Conservation (phyloP, 2,329 filamentous ascomycete genomes). For the Leptographium galeiforme region DNA sequence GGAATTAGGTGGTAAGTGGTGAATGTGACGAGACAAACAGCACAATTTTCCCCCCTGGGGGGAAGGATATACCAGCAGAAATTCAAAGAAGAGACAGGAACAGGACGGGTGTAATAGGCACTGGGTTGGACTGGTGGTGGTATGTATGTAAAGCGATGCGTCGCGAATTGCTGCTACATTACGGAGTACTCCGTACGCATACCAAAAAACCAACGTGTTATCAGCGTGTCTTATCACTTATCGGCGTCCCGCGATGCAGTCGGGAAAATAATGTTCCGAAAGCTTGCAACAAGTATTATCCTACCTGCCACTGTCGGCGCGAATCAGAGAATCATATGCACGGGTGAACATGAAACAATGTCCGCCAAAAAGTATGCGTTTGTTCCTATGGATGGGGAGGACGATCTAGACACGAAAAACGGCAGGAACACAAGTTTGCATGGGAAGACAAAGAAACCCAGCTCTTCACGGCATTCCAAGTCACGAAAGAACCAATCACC, state of each 20-base stretch:
- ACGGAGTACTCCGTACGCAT: no score
- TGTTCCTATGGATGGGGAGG: slow-evolving; percentile 52
- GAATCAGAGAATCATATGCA: no score
- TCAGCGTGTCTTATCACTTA: not conserved
- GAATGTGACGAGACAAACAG: no score
- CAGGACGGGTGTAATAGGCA: no score
- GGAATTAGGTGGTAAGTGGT: no score
- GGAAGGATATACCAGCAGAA: no score
- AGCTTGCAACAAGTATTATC: not conserved
- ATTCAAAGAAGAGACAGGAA: no score
- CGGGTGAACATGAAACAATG: slow-evolving; percentile 9
- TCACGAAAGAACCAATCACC: slow-evolving; percentile 15
- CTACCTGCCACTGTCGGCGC: no score
- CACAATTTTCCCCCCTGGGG: no score
- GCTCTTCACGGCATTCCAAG: slow-evolving; percentile 14
- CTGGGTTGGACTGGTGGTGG: no score
- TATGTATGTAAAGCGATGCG: not conserved
- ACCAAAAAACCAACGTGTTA: slow-evolving; percentile 14
- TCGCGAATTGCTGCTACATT: not conserved
- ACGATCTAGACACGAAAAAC: slow-evolving; percentile 32
- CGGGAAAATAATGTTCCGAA: slow-evolving; percentile 3
- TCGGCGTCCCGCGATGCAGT: not conserved
- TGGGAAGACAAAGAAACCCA: slow-evolving; percentile 27
- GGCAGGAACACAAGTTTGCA: slow-evolving; percentile 32
- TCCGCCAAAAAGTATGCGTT: slow-evolving; percentile 50